These are phyloP conservation scores for Eremothecium sinecaudum DNA, from an alignment of 1,139 yeast genomes.

Conservation along the genomic window DNA sequence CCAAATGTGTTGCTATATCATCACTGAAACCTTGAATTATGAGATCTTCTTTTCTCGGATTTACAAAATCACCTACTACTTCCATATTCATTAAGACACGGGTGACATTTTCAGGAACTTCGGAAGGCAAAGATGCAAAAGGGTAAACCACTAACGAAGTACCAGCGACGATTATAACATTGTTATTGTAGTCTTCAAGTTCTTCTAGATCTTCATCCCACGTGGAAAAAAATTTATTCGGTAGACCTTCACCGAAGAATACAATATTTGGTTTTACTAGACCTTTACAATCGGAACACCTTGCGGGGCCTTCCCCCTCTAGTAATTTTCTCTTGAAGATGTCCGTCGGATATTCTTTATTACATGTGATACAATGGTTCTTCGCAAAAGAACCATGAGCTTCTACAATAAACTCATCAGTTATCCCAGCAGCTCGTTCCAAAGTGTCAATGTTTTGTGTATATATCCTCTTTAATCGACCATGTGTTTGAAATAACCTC, in stretches of 20 bases:
- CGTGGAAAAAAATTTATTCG: slow-evolving; percentile 51
- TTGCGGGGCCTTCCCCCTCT: slow-evolving; percentile 38
- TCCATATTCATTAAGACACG: slow-evolving; percentile 70
- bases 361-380: slow-evolving; percentile 76
- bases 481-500: slow-evolving; percentile 54
- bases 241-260: slow-evolving; percentile 84
- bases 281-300: slow-evolving; percentile 50
- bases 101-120: slow-evolving; percentile 40
- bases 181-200: slow-evolving; percentile 36
- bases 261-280: slow-evolving; percentile 87
- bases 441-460: slow-evolving; percentile 91
- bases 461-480: slow-evolving; percentile 56
- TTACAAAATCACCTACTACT: slow-evolving; percentile 59
- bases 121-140: slow-evolving; percentile 73
- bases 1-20: slow-evolving; percentile 44
- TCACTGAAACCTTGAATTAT: slow-evolving; percentile 58
- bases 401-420: slow-evolving; percentile 57
- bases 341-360: slow-evolving; percentile 43
- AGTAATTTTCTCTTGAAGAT: slow-evolving; percentile 40
- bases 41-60: slow-evolving; percentile 50
- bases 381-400: slow-evolving; percentile 92
- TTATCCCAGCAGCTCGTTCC: slow-evolving; percentile 75
- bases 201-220: slow-evolving; percentile 51
- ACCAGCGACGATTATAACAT: slow-evolving; percentile 81
- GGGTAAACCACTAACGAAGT: slow-evolving; percentile 86